Percentiles rank a stretch among this genome's conserved stretches.
Evolutionary conservation across 2,329 filamentous ascomycete species (phyloP).

Genomic region (Chrysosporium keratinophilum): DNA sequence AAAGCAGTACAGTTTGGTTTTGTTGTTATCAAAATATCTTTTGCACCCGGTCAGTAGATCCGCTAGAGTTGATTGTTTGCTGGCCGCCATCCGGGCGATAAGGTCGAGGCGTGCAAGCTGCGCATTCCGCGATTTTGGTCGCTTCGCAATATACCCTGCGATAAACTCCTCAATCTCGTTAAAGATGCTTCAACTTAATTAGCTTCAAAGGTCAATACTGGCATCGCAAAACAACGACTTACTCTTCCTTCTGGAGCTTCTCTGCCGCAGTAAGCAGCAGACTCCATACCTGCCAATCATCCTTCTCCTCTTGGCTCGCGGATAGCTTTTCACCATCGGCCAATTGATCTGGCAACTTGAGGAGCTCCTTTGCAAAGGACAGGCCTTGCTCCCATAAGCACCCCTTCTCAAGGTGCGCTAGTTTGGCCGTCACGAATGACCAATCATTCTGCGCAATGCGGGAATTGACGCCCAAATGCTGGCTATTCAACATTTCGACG

Average conservation of each 20-base stretch:
- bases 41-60: conserved; percentile 32
- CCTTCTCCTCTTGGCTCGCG: conserved; percentile 26
- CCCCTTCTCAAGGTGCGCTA: conserved; percentile 29
- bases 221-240: conserved; percentile 17
- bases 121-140: conserved; percentile 35
- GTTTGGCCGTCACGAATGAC: conserved; percentile 32
- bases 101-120: conserved; percentile 31
- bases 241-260: conserved; percentile 27
- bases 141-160: conserved; percentile 25
- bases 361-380: conserved; percentile 28
- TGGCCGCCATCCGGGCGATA: conserved; percentile 21
- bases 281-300: conserved; percentile 41
- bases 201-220: conserved; percentile 1
- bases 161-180: conserved; percentile 27
- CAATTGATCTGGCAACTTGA: conserved; percentile 28
- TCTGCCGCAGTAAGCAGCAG: conserved; percentile 30
- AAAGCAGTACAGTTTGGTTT: conserved; percentile 38
- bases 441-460: conserved; percentile 36
- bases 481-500: conserved; percentile 34
- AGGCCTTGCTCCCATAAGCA: conserved; percentile 33
- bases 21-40: conserved; percentile 34
- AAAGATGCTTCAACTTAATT: conserved; percentile 23
- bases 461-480: conserved; percentile 34
- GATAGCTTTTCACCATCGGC: conserved; percentile 19
- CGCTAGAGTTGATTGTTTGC: conserved; percentile 19